Percentiles rank a stretch among this genome's conserved stretches.
Conservation (phyloP, 2,329 filamentous ascomycete species). For the Trichoderma pleuroti region DNA sequence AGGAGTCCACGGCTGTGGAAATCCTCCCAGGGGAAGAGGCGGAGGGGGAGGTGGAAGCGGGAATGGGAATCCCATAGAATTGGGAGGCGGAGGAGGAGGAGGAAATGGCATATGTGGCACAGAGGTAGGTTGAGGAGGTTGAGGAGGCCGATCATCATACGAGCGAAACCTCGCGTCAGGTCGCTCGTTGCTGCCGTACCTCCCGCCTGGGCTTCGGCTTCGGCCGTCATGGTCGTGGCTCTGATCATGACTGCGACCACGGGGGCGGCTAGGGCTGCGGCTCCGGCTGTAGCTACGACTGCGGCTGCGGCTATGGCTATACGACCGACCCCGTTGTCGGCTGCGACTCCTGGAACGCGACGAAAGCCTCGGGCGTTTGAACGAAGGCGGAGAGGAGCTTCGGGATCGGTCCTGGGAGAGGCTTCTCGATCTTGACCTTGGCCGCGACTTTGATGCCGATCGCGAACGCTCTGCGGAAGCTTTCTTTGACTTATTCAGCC, state of each 20-base stretch:
- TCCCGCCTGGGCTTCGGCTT: neutral
- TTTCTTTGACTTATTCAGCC: slow-evolving; percentile 35
- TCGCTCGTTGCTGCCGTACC: slow-evolving; percentile 6
- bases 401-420: slow-evolving; percentile 30
- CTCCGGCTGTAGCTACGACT: slow-evolving; percentile 24
- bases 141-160: slow-evolving; percentile 23
- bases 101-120: slow-evolving; percentile 19
- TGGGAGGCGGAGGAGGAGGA: neutral
- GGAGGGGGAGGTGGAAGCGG: slow-evolving; percentile 6
- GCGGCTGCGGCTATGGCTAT: slow-evolving; percentile 33
- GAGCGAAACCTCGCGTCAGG: slow-evolving; percentile 8
- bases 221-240: neutral
- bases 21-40: slow-evolving; percentile 19
- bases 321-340: slow-evolving; percentile 16
- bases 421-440: slow-evolving; percentile 31
- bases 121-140: slow-evolving; percentile 23
- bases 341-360: slow-evolving; percentile 26
- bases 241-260: slow-evolving; percentile 22
- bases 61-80: neutral
- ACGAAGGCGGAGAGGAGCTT: slow-evolving; percentile 31
- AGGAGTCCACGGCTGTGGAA: slow-evolving; percentile 13
- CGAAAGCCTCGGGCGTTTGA: slow-evolving; percentile 31
- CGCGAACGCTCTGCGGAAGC: slow-evolving; percentile 34
- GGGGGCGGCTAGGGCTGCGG: slow-evolving; percentile 9
- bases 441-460: slow-evolving; percentile 31